Evolutionary conservation across 768 basidiomycete species (phyloP).

Genomic region (Leccinum sublutescens): DNA sequence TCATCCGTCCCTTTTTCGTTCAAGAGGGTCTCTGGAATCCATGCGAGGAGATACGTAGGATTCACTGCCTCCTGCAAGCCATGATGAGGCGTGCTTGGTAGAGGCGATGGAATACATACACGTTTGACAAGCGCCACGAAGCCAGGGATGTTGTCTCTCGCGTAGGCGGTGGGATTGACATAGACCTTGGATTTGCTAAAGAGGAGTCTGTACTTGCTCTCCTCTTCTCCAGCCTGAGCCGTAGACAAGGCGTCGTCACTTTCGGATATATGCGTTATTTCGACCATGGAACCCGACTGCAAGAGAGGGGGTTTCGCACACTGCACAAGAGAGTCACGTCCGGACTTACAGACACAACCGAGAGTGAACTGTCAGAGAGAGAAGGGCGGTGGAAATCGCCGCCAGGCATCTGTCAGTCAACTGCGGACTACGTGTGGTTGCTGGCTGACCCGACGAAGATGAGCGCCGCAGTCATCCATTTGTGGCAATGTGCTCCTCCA

Average conservation of each 20-base stretch:
- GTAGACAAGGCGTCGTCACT: constrained; percentile 16
- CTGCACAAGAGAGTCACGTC: background rate
- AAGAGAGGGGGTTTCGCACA: constrained; percentile 9
- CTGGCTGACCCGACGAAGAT: background rate
- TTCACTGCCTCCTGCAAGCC: constrained; percentile 62
- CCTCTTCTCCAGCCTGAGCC: constrained; percentile 40
- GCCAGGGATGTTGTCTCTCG: constrained; percentile 91
- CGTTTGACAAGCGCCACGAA: constrained; percentile 91
- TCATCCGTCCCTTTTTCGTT: constrained; percentile 80
- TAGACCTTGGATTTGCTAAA: constrained; percentile 95
- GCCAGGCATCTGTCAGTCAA: constrained; percentile 1
- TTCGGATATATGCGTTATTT: constrained; percentile 52
- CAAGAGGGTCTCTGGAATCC: constrained; percentile 88
- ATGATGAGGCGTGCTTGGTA: constrained; percentile 10
- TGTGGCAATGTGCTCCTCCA: constrained; percentile 17
- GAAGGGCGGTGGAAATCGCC: constrained; percentile 27
- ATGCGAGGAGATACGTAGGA: constrained; percentile 80
- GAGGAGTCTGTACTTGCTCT: constrained; percentile 66
- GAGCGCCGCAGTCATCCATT: constrained; percentile 19
- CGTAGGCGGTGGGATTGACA: constrained; percentile 90
- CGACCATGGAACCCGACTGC: constrained; percentile 67
- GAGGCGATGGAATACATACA: constrained; percentile 43
- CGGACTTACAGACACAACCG: constrained; percentile 47
- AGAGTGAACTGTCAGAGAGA: constrained; percentile 46
- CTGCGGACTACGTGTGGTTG: constrained; percentile 9